These are phyloP conservation scores for Yamadazyma conglobata DNA, from an alignment of 1,139 yeast genomes.

Conservation along the genomic window DNA sequence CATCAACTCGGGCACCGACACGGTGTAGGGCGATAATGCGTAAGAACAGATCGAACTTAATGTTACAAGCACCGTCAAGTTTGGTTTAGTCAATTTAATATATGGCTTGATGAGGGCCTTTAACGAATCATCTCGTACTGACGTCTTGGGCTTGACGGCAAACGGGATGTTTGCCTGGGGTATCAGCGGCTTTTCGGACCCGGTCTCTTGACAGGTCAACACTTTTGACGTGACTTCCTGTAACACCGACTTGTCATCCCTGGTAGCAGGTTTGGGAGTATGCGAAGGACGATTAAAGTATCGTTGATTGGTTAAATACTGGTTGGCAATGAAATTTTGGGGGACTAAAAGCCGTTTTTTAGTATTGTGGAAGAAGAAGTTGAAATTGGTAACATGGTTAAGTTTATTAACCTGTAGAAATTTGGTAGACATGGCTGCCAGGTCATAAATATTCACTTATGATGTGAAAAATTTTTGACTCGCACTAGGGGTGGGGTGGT, in stretches of 20 bases:
- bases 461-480: too few species aligned
- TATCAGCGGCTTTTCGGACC: too few species aligned
- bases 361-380: conserved; percentile 40
- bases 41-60: conserved; percentile 90
- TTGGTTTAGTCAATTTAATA: conserved; percentile 81
- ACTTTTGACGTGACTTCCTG: conserved; percentile 23
- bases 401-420: conserved; percentile 5
- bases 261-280: background rate
- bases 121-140: conserved; percentile 15
- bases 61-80: conserved; percentile 82
- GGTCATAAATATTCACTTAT: too few species aligned
- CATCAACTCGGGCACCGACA: conserved; percentile 63
- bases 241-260: conserved; percentile 11
- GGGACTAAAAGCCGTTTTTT: conserved; percentile 27
- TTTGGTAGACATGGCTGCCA: conserved; percentile 5
- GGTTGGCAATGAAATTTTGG: conserved; percentile 38
- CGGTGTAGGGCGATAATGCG: conserved; percentile 83
- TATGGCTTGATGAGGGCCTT: conserved; percentile 53
- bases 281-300: conserved; percentile 4
- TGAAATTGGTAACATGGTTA: conserved; percentile 27
- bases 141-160: conserved; percentile 40
- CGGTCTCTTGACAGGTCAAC: conserved; percentile 38
- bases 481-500: too few species aligned
- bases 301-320: conserved; percentile 18
- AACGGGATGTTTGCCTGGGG: conserved; percentile 51